phyloP scores from a whole-genome alignment of 2,329 filamentous ascomycete species.

The Sporothrix dimorphospora region DNA sequence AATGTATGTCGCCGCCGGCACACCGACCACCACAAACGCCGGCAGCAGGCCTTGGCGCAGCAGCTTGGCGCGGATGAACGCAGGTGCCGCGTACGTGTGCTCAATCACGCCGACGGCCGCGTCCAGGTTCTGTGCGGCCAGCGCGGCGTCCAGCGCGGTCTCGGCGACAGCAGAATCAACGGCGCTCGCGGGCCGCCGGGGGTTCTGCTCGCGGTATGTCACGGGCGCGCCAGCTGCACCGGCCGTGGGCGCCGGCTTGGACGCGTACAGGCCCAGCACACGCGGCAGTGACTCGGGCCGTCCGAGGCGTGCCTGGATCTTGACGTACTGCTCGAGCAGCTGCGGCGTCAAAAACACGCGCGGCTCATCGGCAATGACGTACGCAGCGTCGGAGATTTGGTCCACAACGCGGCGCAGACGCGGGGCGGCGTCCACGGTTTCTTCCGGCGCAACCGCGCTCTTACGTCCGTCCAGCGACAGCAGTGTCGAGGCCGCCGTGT shows the following conservation, averaged over 20 bases:
- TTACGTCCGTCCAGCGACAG: slow-evolving; percentile 46
- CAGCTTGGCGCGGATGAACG: slow-evolving; percentile 69
- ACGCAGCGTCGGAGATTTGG: slow-evolving; percentile 63
- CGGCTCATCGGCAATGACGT: slow-evolving; percentile 71
- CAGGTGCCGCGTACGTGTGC: slow-evolving; percentile 66
- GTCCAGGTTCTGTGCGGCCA: slow-evolving; percentile 75
- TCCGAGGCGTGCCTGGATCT: slow-evolving; percentile 72
- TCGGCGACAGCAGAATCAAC: slow-evolving; percentile 72
- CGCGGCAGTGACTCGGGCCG: slow-evolving; percentile 76
- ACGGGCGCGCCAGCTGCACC: slow-evolving; percentile 52
- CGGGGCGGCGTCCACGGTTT: background rate
- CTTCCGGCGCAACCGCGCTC: background rate
- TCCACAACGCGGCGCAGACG: slow-evolving; percentile 50
- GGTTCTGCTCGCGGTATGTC: slow-evolving; percentile 64
- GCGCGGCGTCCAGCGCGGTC: slow-evolving; percentile 75
- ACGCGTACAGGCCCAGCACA: slow-evolving; percentile 79
- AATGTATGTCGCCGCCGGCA: slow-evolving; percentile 70
- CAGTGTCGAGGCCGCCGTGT: slow-evolving; percentile 58
- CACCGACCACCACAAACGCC: slow-evolving; percentile 55
- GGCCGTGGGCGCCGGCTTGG: slow-evolving; percentile 72
- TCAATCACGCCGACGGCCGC: slow-evolving; percentile 77
- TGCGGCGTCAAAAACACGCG: slow-evolving; percentile 78
- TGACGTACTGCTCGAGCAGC: slow-evolving; percentile 74
- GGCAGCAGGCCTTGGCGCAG: slow-evolving; percentile 67
- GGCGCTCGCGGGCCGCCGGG: slow-evolving; percentile 70